Percentiles rank a stretch among this genome's conserved stretches.
phyloP scores from a whole-genome alignment of 495 filamentous ascomycete species.

The Patellaria atrata region DNA sequence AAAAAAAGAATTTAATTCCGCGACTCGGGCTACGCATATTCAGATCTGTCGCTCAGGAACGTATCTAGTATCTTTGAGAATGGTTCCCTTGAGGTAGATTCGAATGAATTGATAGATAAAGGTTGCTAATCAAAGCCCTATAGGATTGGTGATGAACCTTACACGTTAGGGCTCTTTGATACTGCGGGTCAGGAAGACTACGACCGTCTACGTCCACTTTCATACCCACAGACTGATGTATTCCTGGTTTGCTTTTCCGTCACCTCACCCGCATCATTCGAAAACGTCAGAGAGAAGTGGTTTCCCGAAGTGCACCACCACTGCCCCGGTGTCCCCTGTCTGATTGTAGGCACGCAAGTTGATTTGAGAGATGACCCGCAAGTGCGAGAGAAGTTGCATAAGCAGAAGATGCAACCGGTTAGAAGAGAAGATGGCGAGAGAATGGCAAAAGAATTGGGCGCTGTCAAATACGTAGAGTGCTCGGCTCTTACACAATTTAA shows the following conservation, averaged over 20 bases:
- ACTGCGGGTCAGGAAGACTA: slow-evolving; percentile 99
- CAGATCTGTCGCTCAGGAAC: too few relatives aligned
- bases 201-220: slow-evolving; percentile 87
- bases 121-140: too few relatives aligned
- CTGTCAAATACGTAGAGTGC: slow-evolving; percentile 98
- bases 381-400: slow-evolving; percentile 79
- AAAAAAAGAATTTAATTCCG: not conserved
- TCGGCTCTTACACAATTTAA: slow-evolving; percentile 96
- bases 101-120: slow-evolving; percentile 9
- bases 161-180: slow-evolving; percentile 94
- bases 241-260: slow-evolving; percentile 98
- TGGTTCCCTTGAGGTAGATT: not conserved
- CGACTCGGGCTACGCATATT: not conserved
- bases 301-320: slow-evolving; percentile 97
- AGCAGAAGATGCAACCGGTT: slow-evolving; percentile 90
- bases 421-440: slow-evolving; percentile 81
- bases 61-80: not conserved
- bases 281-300: slow-evolving; percentile 99
- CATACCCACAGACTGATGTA: slow-evolving; percentile 96
- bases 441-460: slow-evolving; percentile 91
- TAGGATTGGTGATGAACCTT: slow-evolving; percentile 98
- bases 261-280: slow-evolving; percentile 95
- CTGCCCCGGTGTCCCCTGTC: slow-evolving; percentile 92
- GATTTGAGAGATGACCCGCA: slow-evolving; percentile 86
- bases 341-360: slow-evolving; percentile 95